Evolutionary conservation across 495 filamentous ascomycete genomes (phyloP).

Genomic region (Tetracladium setigerum): DNA sequence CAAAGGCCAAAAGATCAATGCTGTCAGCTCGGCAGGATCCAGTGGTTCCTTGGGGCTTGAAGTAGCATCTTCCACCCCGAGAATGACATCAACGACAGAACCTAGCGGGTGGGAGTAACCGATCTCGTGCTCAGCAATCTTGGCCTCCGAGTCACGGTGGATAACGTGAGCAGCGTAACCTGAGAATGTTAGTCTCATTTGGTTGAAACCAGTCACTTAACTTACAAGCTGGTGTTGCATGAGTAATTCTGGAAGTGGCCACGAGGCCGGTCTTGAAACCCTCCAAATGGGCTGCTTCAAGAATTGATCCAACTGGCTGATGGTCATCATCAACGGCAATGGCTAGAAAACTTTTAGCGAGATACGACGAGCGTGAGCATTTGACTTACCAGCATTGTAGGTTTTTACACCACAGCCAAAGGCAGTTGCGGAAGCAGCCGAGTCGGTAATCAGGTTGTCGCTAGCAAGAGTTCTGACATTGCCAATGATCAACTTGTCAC

Average conservation of each 20-base stretch:
- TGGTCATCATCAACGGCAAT: slow-evolving; percentile 21
- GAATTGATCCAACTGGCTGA: slow-evolving; percentile 24
- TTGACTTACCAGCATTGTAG: slow-evolving; percentile 21
- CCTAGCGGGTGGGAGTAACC: slow-evolving; percentile 26
- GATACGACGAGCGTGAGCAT: background rate
- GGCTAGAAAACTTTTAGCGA: background rate
- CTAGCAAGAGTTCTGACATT: slow-evolving; percentile 22
- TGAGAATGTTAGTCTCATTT: background rate
- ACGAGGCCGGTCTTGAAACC: slow-evolving; percentile 28
- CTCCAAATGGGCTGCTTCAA: slow-evolving; percentile 25
- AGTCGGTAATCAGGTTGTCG: slow-evolving; percentile 29
- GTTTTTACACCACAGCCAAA: slow-evolving; percentile 28
- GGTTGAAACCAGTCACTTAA: slow-evolving; percentile 7
- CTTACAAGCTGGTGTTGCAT: slow-evolving; percentile 7
- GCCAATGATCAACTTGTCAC: slow-evolving; percentile 27
- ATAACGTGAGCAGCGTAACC: slow-evolving; percentile 25
- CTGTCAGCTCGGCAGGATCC: slow-evolving; percentile 25
- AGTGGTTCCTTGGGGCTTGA: slow-evolving; percentile 24
- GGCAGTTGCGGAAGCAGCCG: slow-evolving; percentile 25
- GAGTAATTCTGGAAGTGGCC: slow-evolving; percentile 28
- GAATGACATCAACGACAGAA: slow-evolving; percentile 24
- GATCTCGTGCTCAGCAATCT: slow-evolving; percentile 27
- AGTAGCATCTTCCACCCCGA: slow-evolving; percentile 31
- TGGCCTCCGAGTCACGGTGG: slow-evolving; percentile 23
- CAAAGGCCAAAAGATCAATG: slow-evolving; percentile 24